Base-by-base conservation (phyloP, 495 filamentous ascomycete genomes). In the Astrothelium subdiscretum region DNA sequence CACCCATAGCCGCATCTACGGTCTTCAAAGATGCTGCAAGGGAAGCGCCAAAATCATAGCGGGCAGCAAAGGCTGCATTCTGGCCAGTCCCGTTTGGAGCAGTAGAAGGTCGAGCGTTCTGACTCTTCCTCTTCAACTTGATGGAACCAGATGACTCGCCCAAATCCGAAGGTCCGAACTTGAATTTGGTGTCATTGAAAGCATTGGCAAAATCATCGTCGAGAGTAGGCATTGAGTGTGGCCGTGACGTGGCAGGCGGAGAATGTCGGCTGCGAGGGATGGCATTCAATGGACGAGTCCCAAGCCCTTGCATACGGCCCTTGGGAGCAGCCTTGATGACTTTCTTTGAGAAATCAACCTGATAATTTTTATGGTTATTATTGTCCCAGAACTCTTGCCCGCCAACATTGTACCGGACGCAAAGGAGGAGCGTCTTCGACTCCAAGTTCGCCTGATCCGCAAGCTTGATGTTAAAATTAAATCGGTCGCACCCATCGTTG, bases 311-410 rank as follows among this genome's bases (percentile, higher is more conserved):
- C 11, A 70, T 69, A 58, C 74, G 76, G 59, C 76, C 76, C 71
- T 81, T 81, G 62, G 81, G 82, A 58, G 81, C 79, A 62, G 80
- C 76, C 54, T 85, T 80, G 43, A 76, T 66, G 29, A 59, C 54
- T 74, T 88, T 91, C 77, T 91, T 95, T 51, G 78, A 77, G 76
- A 98, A 98, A 70, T 95, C 91, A 59, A 96, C 82, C 68, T 95
- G 91, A 73, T 91, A 97, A 73, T 98, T 96, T 71, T 83, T 80
- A 13, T 77, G 77, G 62, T 80, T 73, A 70, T 98, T 97, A 78
- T 92, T 98, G 76, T 98, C 95, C 94, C 94, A 98, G 70, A 85
- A 87, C 66, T 97, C 92, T 66, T 89, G 83, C 6, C 91, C 90
- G 65, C 83, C 85, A 44, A 95, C 90, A 48, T 74, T 85, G 74